phyloP scores from a whole-genome alignment of 202 grass and related monocot species.

The Carex arenaria region DNA sequence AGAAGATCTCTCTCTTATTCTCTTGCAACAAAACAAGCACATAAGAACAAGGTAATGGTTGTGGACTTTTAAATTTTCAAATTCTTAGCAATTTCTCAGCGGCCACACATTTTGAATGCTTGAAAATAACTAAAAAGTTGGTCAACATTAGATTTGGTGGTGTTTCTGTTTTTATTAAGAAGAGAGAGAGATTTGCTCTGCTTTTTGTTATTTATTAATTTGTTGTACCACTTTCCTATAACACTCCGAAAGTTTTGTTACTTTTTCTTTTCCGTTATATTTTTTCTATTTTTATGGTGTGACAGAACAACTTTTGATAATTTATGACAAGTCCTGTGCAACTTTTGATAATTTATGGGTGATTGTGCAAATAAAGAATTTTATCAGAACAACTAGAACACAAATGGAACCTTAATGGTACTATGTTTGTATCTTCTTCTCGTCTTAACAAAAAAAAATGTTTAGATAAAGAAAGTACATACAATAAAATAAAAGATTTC shows the following conservation, averaged over 20 bases:
- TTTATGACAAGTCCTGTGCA: background rate
- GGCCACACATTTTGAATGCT: background rate
- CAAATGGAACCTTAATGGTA: no score
- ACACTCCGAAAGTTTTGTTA: background rate
- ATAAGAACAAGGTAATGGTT: background rate
- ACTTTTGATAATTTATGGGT: background rate
- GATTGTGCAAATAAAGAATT: background rate
- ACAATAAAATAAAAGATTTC: background rate
- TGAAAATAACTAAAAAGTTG: background rate
- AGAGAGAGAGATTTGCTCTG: background rate
- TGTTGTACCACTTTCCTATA: background rate
- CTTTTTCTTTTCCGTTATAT: background rate
- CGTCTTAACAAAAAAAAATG: no score
- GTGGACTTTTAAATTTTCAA: background rate
- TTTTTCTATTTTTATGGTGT: background rate
- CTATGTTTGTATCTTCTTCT: no score
- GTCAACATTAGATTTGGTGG: background rate
- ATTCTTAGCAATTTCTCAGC: background rate
- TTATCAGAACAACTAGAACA: background rate
- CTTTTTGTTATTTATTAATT: background rate
- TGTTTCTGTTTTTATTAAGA: background rate
- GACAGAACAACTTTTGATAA: background rate
- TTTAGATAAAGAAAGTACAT: background rate
- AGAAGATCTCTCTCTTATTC: background rate
- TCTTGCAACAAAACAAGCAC: slow-evolving; percentile 10